Conservation (phyloP, 2,329 filamentous ascomycete species). For the Tolypocladium amazonense region DNA sequence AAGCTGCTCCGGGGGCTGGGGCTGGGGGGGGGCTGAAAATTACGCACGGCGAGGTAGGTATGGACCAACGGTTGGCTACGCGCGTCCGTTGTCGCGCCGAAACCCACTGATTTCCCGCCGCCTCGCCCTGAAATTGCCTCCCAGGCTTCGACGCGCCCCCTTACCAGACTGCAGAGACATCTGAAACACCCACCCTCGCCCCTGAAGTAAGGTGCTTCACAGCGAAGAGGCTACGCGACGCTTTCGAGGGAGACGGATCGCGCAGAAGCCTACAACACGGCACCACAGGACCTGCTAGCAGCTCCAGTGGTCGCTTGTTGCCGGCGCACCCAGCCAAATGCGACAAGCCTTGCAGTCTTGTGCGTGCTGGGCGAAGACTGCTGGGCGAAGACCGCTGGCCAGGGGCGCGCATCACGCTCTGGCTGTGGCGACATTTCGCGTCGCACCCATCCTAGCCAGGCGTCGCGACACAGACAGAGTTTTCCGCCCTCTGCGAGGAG, state of each 20-base stretch:
- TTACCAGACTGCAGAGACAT: constrained; percentile 6
- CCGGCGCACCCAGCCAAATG: not conserved
- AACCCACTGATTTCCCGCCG: constrained; percentile 7
- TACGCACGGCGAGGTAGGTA: not conserved
- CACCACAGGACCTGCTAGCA: not conserved
- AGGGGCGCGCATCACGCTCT: not conserved
- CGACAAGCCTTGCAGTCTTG: not conserved
- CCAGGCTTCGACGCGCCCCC: constrained; percentile 6
- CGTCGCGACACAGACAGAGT: constrained; percentile 8
- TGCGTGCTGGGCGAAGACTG: not conserved
- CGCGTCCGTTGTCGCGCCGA: constrained; percentile 6
- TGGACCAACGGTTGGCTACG: constrained; percentile 10
- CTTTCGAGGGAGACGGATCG: not conserved
- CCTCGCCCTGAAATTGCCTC: constrained; percentile 12
- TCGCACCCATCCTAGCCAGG: constrained; percentile 4
- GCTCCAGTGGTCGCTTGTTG: not conserved
- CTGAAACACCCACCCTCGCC: constrained; percentile 8
- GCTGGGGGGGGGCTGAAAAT: constrained; percentile 8
- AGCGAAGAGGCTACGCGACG: not conserved
- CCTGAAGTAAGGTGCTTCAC: constrained; percentile 1
- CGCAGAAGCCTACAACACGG: not conserved
- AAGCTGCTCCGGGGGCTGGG: not conserved
- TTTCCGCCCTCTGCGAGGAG: constrained; percentile 3
- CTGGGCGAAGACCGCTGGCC: no score
- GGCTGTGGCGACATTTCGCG: constrained; percentile 5